Evolutionary conservation across 805 yeast genomes (phyloP), one percentile per base, ranked within the genome.

Genomic region (Cyberlindnera subsufficiens): DNA sequence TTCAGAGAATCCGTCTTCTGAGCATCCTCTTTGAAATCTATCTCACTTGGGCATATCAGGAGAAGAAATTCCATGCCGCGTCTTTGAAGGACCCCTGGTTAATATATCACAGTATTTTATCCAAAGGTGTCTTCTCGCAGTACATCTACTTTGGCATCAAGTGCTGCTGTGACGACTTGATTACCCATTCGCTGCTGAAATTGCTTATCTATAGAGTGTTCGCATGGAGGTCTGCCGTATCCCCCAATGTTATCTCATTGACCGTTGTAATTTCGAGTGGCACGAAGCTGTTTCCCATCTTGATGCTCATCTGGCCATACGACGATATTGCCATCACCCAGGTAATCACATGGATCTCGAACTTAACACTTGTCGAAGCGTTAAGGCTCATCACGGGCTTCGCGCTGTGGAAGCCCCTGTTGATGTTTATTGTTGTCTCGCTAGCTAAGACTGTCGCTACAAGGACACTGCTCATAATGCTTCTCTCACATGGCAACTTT

Each of bases 251-350:
- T 14, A 60, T 90, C 15, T 72, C 88, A 1, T 72, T 81, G 9
- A 83, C 96, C 0, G 71, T 89, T 1, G 58, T 90, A 36, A 72
- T 89, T 6, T 81, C 97, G 0, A 80, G 87, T 35, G 78, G 86
- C 1, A 82, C 91, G 32, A 87, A 85, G 56, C 68, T 91, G 18
- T 82, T 91, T 49, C 99, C 99, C 0, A 83, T 93, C 16, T 70
- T 93, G 30, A 91, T 91, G 90, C 69, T 93, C 29, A 91, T 93
- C 30, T 93, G 99, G 99, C 93, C 96, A 0, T 93, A 93, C 56
- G 96, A 93, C 57, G 76, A 85, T n/a, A 70, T 82, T 1, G 69
- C 83, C 3, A 82, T 84, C 0, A 73, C 80, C 17, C 66, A 68
- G 6, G 65, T 80, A 9, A 83, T 86, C 27, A 75, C 75, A 45